Conservation (phyloP, 2,329 filamentous ascomycete species). For the Coleophoma cylindrospora region DNA sequence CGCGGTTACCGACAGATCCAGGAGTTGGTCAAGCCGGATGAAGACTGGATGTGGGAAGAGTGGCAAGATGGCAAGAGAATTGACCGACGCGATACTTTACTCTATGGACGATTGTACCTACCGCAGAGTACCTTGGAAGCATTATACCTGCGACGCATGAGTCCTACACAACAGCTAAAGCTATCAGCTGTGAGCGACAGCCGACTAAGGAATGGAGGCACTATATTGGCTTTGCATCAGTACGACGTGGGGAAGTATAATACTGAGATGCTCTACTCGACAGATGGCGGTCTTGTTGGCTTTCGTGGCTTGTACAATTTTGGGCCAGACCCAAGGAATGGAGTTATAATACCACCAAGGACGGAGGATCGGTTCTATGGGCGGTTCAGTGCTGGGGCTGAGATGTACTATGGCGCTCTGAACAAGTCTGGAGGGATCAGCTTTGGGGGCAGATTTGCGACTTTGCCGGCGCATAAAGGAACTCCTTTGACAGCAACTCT, state of each 20-base stretch:
- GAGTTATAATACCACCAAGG: conserved; percentile 17
- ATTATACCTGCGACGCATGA: conserved; percentile 73
- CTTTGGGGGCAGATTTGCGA: conserved; percentile 83
- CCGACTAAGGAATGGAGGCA: conserved; percentile 69
- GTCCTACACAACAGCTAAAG: conserved; percentile 72
- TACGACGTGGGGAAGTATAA: conserved; percentile 86
- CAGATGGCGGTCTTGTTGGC: conserved; percentile 85
- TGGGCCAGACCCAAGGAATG: conserved; percentile 38
- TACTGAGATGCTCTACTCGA: conserved; percentile 85
- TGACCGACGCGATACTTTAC: conserved; percentile 50
- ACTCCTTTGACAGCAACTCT: conserved; percentile 92
- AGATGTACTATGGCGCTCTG: conserved; percentile 90
- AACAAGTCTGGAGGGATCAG: conserved; percentile 94
- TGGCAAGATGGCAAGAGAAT: conserved; percentile 45
- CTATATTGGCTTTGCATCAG: conserved; percentile 66
- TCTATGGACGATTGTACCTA: conserved; percentile 77
- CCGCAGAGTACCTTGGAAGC: conserved; percentile 84
- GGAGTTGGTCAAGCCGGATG: conserved; percentile 51
- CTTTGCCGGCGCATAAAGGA: conserved; percentile 71
- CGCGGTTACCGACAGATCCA: conserved; percentile 77
- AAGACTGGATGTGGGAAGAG: conserved; percentile 45
- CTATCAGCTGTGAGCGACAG: conserved; percentile 74
- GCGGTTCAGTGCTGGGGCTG: conserved; percentile 84
- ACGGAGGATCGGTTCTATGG: conserved; percentile 62
- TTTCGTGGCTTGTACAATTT: conserved; percentile 93